phyloP scores from a whole-genome alignment of 148 eudicot species.

The Amaranthus palmeri region DNA sequence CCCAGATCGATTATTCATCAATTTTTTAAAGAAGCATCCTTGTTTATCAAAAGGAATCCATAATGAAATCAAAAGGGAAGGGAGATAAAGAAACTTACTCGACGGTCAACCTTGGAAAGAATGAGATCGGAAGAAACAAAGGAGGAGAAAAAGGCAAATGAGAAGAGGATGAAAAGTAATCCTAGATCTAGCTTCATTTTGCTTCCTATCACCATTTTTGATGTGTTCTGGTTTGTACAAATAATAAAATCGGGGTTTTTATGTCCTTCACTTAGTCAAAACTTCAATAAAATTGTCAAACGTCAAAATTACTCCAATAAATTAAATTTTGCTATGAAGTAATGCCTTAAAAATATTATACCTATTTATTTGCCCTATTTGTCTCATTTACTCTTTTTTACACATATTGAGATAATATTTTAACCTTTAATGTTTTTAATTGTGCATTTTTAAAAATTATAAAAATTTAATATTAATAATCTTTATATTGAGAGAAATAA shows the following conservation, averaged over 20 bases:
- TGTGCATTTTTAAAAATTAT: too few relatives aligned
- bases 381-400: too few relatives aligned
- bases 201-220: slow-evolving; percentile 12
- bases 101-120: slow-evolving; percentile 76
- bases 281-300: background rate
- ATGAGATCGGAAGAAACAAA: slow-evolving; percentile 70
- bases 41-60: background rate
- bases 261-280: background rate
- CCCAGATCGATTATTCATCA: too few relatives aligned
- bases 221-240: background rate
- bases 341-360: too few relatives aligned
- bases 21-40: too few relatives aligned
- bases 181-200: slow-evolving; percentile 35
- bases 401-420: too few relatives aligned
- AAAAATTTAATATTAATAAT: too few relatives aligned
- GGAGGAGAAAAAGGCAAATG: slow-evolving; percentile 32
- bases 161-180: slow-evolving; percentile 17
- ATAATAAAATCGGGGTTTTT: too few relatives aligned
- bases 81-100: slow-evolving; percentile 39
- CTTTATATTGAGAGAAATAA: too few relatives aligned
- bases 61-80: background rate
- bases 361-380: too few relatives aligned
- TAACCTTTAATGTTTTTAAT: too few relatives aligned
- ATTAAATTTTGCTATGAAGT: too few relatives aligned
- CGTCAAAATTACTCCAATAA: background rate